Conservation (phyloP, 371 early-diverging fungal genomes). For the Mortierella sp. region DNA sequence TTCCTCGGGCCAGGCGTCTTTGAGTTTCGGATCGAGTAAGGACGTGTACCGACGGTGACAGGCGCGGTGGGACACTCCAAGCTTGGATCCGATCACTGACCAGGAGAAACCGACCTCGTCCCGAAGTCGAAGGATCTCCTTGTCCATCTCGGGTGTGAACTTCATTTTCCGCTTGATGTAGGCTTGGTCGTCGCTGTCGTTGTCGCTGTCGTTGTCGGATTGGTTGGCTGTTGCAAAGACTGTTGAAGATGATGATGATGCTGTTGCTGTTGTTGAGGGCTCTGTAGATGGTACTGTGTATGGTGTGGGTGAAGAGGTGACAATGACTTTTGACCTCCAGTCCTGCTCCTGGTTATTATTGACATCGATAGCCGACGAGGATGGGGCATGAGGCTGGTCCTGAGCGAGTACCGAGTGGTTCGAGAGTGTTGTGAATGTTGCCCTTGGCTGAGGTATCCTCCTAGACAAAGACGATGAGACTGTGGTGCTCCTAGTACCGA, state of each 20-base stretch:
- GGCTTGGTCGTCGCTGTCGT: background rate
- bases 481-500: background rate
- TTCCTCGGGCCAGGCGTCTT: slow-evolving; percentile 24
- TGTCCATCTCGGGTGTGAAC: slow-evolving; percentile 50
- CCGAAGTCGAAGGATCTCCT: slow-evolving; percentile 29
- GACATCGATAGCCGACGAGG: background rate
- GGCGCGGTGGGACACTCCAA: slow-evolving; percentile 33
- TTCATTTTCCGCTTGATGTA: slow-evolving; percentile 11
- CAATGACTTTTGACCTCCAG: background rate
- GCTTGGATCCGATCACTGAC: slow-evolving; percentile 34
- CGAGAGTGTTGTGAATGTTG: background rate
- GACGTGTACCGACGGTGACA: slow-evolving; percentile 43
- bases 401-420: background rate
- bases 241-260: background rate
- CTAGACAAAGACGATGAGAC: background rate
- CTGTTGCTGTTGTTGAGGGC: background rate
- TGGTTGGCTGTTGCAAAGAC: background rate
- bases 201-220: background rate
- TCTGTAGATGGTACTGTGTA: background rate
- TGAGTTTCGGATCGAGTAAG: slow-evolving; percentile 22
- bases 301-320: background rate
- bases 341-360: background rate
- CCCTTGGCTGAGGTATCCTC: background rate
- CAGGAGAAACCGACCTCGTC: slow-evolving; percentile 21
- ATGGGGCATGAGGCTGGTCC: background rate